A percentile compares a stretch with the other conserved stretches of the same genome.
phyloP scores from a whole-genome alignment of 2,329 filamentous ascomycete species.

The Colletotrichum sp. region DNA sequence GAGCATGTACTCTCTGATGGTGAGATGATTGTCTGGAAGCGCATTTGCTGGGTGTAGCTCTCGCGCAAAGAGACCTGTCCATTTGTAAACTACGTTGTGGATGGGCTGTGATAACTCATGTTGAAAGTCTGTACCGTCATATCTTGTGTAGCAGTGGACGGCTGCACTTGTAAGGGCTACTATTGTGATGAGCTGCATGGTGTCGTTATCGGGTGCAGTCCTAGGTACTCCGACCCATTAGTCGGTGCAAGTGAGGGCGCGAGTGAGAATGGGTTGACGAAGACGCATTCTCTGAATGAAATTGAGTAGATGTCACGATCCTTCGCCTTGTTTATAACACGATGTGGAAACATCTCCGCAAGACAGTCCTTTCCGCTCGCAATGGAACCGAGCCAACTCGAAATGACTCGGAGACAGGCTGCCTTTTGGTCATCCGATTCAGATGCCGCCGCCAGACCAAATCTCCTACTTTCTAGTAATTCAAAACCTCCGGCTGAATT shows the following conservation, averaged over 20 bases:
- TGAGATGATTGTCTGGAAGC: neutral
- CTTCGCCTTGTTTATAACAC: neutral
- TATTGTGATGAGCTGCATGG: neutral
- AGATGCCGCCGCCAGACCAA: neutral
- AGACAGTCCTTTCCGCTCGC: neutral
- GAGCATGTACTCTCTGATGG: fast-evolving
- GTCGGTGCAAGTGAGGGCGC: neutral
- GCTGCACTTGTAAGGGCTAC: neutral
- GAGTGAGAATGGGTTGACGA: fast-evolving
- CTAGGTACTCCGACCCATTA: neutral
- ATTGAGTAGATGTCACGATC: neutral
- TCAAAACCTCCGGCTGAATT: neutral
- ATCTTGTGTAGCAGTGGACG: neutral
- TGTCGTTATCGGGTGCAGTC: neutral
- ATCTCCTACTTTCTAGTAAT: neutral
- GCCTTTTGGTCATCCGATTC: neutral
- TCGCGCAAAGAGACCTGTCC: neutral
- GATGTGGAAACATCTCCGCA: neutral
- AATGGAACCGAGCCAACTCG: neutral
- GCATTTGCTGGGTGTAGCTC: neutral
- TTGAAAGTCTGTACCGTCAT: neutral
- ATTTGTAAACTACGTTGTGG: fast-evolving
- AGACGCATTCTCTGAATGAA: neutral
- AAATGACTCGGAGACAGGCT: neutral
- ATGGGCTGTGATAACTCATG: neutral